Base-by-base conservation (phyloP, 768 basidiomycete species). In the Amyloporia xantha region DNA sequence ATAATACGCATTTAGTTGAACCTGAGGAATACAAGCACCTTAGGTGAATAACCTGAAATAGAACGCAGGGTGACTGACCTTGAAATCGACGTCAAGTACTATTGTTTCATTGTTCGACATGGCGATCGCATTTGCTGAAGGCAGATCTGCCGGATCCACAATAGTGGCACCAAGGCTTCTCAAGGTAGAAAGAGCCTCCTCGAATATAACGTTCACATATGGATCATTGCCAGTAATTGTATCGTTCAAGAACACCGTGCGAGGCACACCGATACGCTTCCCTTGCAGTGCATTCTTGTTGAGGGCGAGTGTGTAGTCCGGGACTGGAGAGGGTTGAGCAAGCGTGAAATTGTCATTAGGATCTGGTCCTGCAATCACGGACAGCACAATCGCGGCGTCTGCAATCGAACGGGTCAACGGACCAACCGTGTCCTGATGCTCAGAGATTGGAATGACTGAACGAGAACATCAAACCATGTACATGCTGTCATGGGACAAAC, bases 61-160 rank as follows among this genome's bases (percentile, higher is more conserved):
- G 54, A 33, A 74, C 75, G 36, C 15, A 1, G 4, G 35, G 19
- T 4, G 13, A 49, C 60, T 36, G 42, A 76, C 82, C 71, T 81
- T 84, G 65, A 84, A 79, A 53, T 84, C 81, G 0, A 69, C 65
- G 10, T 68, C 55, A n/a, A 79, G 53, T 2, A 83, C 82, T 13
- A 78, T 61, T 0, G 68, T 75, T 59, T 84, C 81, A 48, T 80
- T 78, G 0, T 50, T 47, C 19, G 72, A 71, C 0, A 75, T 75
- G 2, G 55, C 51, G 17, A 70, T 55, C 46, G 78, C 79, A 1
- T 72, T 4, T 72, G 66, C 4, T 73, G 68, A 2, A 75, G 76
- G 23, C 76, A 85, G 63, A 50, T 84, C 78, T 1, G 80, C 77
- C 1, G 81, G 79, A 56, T 86, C 82, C 5, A 84, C 69, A 3